phyloP scores from a whole-genome alignment of 106 monocot species.

The Dioscorea alata region DNA sequence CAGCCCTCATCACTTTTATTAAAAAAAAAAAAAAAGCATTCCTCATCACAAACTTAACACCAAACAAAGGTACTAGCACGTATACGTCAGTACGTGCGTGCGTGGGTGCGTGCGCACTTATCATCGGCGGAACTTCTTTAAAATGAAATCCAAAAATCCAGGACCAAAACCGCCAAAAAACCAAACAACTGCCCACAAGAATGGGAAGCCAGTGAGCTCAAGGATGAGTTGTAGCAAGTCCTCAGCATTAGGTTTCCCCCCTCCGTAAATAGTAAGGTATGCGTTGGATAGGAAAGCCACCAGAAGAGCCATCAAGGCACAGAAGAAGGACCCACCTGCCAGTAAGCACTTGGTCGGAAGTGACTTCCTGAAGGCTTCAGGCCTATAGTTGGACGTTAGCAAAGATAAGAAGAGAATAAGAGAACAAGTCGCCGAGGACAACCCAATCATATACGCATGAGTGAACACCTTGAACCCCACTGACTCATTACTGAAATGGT shows the following conservation, averaged over 20 bases:
- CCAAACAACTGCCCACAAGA: neutral
- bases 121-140: no score
- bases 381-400: constrained; percentile 21
- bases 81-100: no score
- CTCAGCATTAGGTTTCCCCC: neutral
- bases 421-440: constrained; percentile 29
- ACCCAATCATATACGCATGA: constrained; percentile 27
- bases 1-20: no score
- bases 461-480: constrained; percentile 24
- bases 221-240: constrained; percentile 15
- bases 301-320: constrained; percentile 11
- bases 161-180: no score
- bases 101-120: no score
- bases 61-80: no score
- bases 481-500: no score
- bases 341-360: constrained; percentile 29
- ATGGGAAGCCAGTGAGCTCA: constrained; percentile 24
- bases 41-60: no score
- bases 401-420: constrained; percentile 35
- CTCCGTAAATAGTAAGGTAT: constrained; percentile 21
- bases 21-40: no score
- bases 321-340: constrained; percentile 16
- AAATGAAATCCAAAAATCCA: no score
- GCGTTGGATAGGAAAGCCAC: constrained; percentile 30
- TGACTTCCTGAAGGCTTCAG: constrained; percentile 17